phyloP scores from a whole-genome alignment of 2,329 filamentous ascomycete genomes.

The Falciphora oryzae region DNA sequence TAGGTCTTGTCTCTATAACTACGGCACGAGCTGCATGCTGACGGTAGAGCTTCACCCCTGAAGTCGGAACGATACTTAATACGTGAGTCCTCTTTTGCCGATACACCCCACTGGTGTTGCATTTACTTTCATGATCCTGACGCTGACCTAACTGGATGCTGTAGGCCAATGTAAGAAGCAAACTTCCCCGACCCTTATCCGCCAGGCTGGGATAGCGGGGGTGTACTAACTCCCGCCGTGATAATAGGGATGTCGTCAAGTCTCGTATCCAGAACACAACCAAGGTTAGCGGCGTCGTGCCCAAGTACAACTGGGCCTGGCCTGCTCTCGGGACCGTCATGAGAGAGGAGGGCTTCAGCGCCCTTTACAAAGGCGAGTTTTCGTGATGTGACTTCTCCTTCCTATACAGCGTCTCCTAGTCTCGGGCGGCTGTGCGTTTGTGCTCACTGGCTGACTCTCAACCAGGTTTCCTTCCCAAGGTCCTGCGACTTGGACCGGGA shows the following conservation, averaged over 20 bases:
- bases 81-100: slow-evolving; percentile 52
- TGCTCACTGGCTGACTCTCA: neutral
- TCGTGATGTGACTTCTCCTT: neutral
- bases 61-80: slow-evolving; percentile 73
- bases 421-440: neutral
- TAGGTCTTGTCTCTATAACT: slow-evolving; percentile 11
- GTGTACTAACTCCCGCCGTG: slow-evolving; percentile 34
- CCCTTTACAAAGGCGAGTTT: slow-evolving; percentile 75
- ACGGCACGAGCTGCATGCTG: neutral
- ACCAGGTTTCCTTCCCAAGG: slow-evolving; percentile 80
- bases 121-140: neutral
- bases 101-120: too few species aligned
- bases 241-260: slow-evolving; percentile 74
- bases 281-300: slow-evolving; percentile 70
- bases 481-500: slow-evolving; percentile 67
- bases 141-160: too few species aligned
- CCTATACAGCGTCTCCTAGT: neutral
- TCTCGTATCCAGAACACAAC: slow-evolving; percentile 93
- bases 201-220: neutral
- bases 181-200: neutral
- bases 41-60: neutral
- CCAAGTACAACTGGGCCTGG: slow-evolving; percentile 99
- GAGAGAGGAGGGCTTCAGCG: slow-evolving; percentile 86
- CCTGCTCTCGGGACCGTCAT: slow-evolving; percentile 79
- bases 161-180: slow-evolving; percentile 6